Base-by-base conservation (phyloP, 495 filamentous ascomycete species). In the Cercophora sp. region DNA sequence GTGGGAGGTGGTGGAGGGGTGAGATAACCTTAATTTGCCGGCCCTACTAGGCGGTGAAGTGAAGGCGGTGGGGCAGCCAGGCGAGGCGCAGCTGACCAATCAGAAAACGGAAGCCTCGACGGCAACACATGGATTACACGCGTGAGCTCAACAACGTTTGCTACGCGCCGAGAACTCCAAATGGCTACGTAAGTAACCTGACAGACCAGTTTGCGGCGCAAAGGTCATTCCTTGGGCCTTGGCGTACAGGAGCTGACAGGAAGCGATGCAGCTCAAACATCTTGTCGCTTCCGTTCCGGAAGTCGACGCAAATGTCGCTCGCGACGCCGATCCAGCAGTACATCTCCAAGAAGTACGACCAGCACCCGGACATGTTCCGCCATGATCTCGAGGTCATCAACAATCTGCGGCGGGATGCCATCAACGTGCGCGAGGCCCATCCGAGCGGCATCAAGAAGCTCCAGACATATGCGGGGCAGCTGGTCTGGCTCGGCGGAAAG, bases 271-370 rank as follows among this genome's bases (percentile, higher is more conserved):
- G 61, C 25, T 51, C 55, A 58, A 78, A 75, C 56, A 70, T 80
- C 52, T 69, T 82, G 48, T 74, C 71, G 56, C 68, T 98, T 56
- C 91, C 91, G 4, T 98, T 98, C 70, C 90, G 93, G 55, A 86
- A 83, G 57, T 90, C 90, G 35, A 80, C 85, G 56, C 70, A 83
- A 25, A 77, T 95, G 45, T 85, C 84, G 51, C 77, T 97, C 31
- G 86, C 89, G 29, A 70, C 76, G 58, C 85, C 92, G 29, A 90
- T 98, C 61, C 91, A 88, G 56, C 88, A 95, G 63, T 97, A 98
- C 73, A 98, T 98, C 56, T 96, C 89, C 34, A 86, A 83, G 64
- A 96, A 97, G 79, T 98, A 98, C 86, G 93, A 97, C 70, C 93
- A 98, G 66, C 93, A 96, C 68, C 93, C 94, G 48, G 89, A 96